These are phyloP conservation scores for Salpingoeca rosetta DNA, from an alignment of 78 protist genomes.

Conservation along the genomic window DNA sequence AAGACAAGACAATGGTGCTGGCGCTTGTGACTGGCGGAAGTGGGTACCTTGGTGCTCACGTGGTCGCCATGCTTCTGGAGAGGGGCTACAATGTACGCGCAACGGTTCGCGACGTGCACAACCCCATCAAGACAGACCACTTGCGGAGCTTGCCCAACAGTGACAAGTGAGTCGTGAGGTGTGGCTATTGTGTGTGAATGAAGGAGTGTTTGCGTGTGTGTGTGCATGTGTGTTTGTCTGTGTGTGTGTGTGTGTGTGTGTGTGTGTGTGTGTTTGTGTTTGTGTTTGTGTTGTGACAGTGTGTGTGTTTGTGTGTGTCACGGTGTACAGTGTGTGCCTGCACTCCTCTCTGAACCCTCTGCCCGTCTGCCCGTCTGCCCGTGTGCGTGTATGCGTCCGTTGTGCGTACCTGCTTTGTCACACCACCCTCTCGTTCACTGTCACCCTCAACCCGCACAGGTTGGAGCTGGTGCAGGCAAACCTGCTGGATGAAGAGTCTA, in stretches of 20 bases:
- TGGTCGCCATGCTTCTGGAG: not conserved
- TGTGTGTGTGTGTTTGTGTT: no score
- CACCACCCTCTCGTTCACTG: not conserved
- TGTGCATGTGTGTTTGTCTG: no score
- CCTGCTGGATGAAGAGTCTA: not conserved
- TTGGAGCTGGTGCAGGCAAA: not conserved
- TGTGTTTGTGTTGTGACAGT: no score
- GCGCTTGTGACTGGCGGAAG: not conserved
- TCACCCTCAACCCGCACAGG: not conserved
- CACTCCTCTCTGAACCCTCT: no score
- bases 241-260: no score
- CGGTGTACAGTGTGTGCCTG: no score
- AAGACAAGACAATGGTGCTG: no score
- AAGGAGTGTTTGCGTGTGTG: no score
- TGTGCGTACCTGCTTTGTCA: not conserved
- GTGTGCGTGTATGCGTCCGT: not conserved
- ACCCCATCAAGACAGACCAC: not conserved
- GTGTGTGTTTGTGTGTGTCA: no score
- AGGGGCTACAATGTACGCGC: not conserved
- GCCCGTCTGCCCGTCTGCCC: no score
- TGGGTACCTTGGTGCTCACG: not conserved
- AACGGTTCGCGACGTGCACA: not conserved
- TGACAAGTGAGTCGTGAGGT: no score
- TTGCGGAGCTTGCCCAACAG: not conserved
- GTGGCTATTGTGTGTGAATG: no score